Evolutionary conservation across 2,329 filamentous ascomycete genomes (phyloP).

Genomic region (Metarhizium album): DNA sequence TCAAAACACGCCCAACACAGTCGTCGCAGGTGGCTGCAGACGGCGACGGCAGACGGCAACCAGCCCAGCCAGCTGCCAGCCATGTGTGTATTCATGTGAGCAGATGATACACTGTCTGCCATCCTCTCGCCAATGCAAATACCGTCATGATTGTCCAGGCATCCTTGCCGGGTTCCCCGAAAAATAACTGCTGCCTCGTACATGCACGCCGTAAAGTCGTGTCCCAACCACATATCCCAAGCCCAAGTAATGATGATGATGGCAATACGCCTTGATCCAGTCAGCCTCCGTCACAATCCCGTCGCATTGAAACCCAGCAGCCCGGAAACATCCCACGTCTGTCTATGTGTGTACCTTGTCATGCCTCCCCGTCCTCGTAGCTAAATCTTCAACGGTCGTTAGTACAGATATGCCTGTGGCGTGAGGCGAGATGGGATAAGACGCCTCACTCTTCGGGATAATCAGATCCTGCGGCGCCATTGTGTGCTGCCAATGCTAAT

Average conservation of each 20-base stretch:
- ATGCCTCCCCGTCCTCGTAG: constrained; percentile 31
- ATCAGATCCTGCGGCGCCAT: constrained; percentile 24
- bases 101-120: neutral
- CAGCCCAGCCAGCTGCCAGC: neutral
- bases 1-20: too few species aligned
- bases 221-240: too few species aligned
- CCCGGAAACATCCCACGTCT: too few species aligned
- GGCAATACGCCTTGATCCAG: too few species aligned
- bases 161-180: too few species aligned
- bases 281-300: too few species aligned
- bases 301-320: too few species aligned
- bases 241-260: too few species aligned
- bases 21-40: neutral
- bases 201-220: too few species aligned
- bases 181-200: too few species aligned
- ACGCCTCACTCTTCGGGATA: constrained; percentile 32
- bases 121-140: neutral
- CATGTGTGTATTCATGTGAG: neutral
- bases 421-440: neutral
- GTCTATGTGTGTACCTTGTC: constrained; percentile 3
- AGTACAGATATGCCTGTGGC: neutral
- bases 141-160: neutral
- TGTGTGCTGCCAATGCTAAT: constrained; percentile 35
- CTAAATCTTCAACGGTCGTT: constrained; percentile 7
- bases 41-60: neutral